These are phyloP conservation scores for Cercospora nicotianae DNA, from an alignment of 2,329 filamentous ascomycete species.

Conservation along the genomic window DNA sequence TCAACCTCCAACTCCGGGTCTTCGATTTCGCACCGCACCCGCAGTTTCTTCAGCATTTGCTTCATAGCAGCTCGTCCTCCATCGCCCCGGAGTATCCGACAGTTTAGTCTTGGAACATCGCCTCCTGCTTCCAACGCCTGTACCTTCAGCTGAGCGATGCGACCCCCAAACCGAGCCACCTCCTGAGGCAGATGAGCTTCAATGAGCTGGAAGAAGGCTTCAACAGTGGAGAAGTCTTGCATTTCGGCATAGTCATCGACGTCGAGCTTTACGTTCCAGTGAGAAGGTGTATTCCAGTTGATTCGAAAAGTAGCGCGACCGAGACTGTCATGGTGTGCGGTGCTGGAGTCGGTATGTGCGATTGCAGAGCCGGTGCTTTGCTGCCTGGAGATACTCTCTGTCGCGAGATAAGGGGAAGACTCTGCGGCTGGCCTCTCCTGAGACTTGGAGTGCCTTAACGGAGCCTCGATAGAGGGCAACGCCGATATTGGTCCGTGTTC, in stretches of 20 bases:
- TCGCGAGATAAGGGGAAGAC: background rate
- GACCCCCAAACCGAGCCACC: background rate
- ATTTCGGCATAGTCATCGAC: conserved; percentile 6
- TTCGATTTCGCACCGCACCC: conserved; percentile 2
- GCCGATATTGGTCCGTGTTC: background rate
- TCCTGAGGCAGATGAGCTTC: conserved; percentile 4
- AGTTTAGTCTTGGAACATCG: conserved; percentile 1
- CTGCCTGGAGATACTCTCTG: background rate
- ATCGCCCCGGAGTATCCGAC: conserved; percentile 8
- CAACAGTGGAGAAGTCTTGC: conserved; percentile 5
- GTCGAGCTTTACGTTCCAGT: background rate
- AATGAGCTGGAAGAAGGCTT: conserved; percentile 5
- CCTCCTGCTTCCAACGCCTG: background rate
- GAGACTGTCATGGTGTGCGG: background rate
- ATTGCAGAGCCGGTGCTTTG: background rate
- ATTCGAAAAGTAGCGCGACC: background rate
- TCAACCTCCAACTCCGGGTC: conserved; percentile 13
- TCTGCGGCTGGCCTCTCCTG: background rate
- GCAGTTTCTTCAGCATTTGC: conserved; percentile 10
- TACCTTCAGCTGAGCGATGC: conserved; percentile 3
- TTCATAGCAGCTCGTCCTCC: conserved; percentile 7
- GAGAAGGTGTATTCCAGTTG: background rate
- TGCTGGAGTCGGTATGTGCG: background rate
- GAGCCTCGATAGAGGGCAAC: background rate
- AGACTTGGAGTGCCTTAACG: background rate